Evolutionary conservation across 192 early-diverging fungal species (phyloP).

Genomic region (Coemansia sp.): DNA sequence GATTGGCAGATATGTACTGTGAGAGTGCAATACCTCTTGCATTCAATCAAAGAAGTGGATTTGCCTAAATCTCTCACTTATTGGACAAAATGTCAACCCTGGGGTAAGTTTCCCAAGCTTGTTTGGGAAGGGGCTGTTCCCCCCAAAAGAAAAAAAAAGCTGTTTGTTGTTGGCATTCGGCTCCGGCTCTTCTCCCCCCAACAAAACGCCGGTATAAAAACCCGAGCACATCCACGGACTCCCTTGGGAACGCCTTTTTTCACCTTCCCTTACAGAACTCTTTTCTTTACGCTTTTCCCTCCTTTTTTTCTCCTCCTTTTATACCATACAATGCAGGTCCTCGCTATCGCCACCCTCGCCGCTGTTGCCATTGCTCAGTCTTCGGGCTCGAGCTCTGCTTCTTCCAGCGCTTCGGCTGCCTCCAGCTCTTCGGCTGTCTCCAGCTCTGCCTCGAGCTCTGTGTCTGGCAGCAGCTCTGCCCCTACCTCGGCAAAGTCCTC

Average conservation of each 20-base stretch:
- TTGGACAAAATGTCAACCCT: neutral
- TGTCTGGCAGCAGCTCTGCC: neutral
- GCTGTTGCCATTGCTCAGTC: slow-evolving; percentile 34
- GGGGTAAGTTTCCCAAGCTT: no score
- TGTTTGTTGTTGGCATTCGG: neutral
- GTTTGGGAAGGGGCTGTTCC: no score
- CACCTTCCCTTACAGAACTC: neutral
- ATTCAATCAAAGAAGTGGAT: neutral
- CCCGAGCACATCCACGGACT: neutral
- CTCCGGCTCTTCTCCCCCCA: neutral
- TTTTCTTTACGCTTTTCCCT: slow-evolving; percentile 1
- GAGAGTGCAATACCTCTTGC: neutral
- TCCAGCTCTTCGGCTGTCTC: neutral
- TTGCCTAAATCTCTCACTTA: neutral
- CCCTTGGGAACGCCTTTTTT: neutral
- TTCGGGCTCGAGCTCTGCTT: neutral
- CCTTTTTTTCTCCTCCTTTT: neutral
- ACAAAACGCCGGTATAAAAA: neutral
- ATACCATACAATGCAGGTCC: slow-evolving; percentile 36
- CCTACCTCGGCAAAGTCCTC: neutral
- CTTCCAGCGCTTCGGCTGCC: neutral
- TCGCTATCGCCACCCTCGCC: slow-evolving; percentile 33
- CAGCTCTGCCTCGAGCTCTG: neutral
- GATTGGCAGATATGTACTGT: neutral
- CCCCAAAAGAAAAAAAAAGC: neutral